Conservation (phyloP, 108 stramenopile species). For the Cyclotella kingstonii region DNA sequence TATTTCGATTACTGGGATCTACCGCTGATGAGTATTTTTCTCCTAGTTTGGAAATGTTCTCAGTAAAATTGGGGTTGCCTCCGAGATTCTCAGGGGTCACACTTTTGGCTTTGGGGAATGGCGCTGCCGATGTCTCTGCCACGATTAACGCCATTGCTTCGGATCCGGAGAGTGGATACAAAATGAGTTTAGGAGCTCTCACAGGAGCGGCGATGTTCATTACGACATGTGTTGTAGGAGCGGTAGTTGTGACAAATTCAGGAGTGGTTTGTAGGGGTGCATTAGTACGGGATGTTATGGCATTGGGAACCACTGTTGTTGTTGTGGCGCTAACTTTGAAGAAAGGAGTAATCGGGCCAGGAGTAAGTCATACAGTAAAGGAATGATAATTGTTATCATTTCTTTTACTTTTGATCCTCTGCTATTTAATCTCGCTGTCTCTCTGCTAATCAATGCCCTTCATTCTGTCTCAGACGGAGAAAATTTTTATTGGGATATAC, state of each 20-base stretch:
- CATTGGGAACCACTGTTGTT: constrained; percentile 58
- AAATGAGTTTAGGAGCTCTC: constrained; percentile 85
- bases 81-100: constrained; percentile 97
- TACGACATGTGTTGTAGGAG: constrained; percentile 76
- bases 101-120: constrained; percentile 95
- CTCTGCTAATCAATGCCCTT: too few species aligned
- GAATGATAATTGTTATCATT: too few species aligned
- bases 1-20: constrained; percentile 87
- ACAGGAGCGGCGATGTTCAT: constrained; percentile 96
- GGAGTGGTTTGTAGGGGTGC: constrained; percentile 86
- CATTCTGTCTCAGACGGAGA: constrained; percentile 6
- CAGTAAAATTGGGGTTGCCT: constrained; percentile 75
- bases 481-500: constrained; percentile 56
- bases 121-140: constrained; percentile 93
- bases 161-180: constrained; percentile 78
- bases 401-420: too few species aligned
- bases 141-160: constrained; percentile 80
- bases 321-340: constrained; percentile 56
- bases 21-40: constrained; percentile 97
- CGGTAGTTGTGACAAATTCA: constrained; percentile 69
- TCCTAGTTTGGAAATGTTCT: constrained; percentile 91
- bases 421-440: too few species aligned
- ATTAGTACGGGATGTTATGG: constrained; percentile 76
- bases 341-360: constrained; percentile 52
- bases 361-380: constrained; percentile 32